These are phyloP conservation scores for Kurtzmaniella quercitrusa DNA, from an alignment of 1,139 yeast genomes.

Conservation along the genomic window DNA sequence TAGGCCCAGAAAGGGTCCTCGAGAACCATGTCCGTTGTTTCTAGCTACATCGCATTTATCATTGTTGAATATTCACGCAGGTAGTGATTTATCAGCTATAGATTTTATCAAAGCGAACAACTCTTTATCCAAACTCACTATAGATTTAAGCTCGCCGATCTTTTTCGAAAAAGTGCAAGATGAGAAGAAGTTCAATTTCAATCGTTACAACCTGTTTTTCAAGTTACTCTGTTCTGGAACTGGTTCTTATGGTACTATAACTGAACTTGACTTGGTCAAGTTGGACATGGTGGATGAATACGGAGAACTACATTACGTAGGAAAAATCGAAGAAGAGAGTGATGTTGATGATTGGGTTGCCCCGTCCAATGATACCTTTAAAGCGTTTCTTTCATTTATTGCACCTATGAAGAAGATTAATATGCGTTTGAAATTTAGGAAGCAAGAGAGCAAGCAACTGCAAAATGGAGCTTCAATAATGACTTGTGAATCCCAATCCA, in stretches of 20 bases:
- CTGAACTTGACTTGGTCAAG: slow-evolving; percentile 23
- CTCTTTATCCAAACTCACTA: slow-evolving; percentile 29
- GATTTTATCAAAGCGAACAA: slow-evolving; percentile 31
- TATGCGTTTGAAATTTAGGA: slow-evolving; percentile 17
- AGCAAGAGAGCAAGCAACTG: slow-evolving; percentile 14
- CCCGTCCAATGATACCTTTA: slow-evolving; percentile 23
- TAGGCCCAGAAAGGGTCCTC: slow-evolving; percentile 6
- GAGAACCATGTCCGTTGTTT: slow-evolving; percentile 20
- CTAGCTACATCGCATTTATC: slow-evolving; percentile 29
- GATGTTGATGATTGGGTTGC: slow-evolving; percentile 19
- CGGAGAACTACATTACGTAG: slow-evolving; percentile 13
- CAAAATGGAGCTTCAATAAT: slow-evolving; percentile 31
- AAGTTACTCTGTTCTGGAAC: slow-evolving; percentile 37
- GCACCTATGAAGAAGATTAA: slow-evolving; percentile 22
- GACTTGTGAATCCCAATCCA: slow-evolving; percentile 12
- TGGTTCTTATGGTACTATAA: slow-evolving; percentile 29
- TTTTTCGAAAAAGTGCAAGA: slow-evolving; percentile 28
- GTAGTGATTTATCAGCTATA: slow-evolving; percentile 45
- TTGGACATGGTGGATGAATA: slow-evolving; percentile 31
- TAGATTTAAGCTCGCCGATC: slow-evolving; percentile 48
- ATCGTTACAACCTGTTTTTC: slow-evolving; percentile 39
- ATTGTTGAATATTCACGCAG: slow-evolving; percentile 33
- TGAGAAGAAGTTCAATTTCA: slow-evolving; percentile 26
- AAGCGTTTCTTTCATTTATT: slow-evolving; percentile 23
- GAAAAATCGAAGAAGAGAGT: slow-evolving; percentile 8